These are phyloP conservation scores for Talaromyces wortmannii DNA, from an alignment of 495 filamentous ascomycete species.

Conservation along the genomic window DNA sequence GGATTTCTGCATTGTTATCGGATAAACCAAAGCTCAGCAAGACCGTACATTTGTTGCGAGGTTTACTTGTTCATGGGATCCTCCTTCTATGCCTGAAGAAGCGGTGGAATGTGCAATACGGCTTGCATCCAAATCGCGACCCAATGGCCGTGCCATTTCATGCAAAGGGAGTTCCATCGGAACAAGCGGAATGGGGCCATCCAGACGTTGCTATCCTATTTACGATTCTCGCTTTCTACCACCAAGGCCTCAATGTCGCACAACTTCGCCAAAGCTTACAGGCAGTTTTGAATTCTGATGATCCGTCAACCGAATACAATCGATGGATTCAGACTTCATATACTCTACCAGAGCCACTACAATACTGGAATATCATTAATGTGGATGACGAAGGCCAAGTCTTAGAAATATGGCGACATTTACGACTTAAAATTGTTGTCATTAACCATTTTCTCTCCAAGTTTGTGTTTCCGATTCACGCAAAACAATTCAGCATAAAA, in stretches of 20 bases:
- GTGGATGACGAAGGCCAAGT: conserved; percentile 42
- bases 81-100: conserved; percentile 53
- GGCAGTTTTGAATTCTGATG: conserved; percentile 45
- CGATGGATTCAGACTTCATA: conserved; percentile 37
- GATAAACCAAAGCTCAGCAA: neutral
- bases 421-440: conserved; percentile 39
- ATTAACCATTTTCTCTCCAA: conserved; percentile 56
- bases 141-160: conserved; percentile 62
- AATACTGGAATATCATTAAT: conserved; percentile 49
- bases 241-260: conserved; percentile 44
- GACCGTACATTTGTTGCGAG: conserved; percentile 48
- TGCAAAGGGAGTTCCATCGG: conserved; percentile 58
- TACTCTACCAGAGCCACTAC: conserved; percentile 28
- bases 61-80: conserved; percentile 51
- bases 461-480: conserved; percentile 57
- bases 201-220: conserved; percentile 62
- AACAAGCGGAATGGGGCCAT: conserved; percentile 65
- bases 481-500: conserved; percentile 54
- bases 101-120: conserved; percentile 67
- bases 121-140: conserved; percentile 41
- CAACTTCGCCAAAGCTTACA: conserved; percentile 44
- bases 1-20: neutral
- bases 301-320: conserved; percentile 47
- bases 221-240: conserved; percentile 64
- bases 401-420: conserved; percentile 36